phyloP scores from a whole-genome alignment of 176 grass and related monocot species.

The Aegilops speltoides region DNA sequence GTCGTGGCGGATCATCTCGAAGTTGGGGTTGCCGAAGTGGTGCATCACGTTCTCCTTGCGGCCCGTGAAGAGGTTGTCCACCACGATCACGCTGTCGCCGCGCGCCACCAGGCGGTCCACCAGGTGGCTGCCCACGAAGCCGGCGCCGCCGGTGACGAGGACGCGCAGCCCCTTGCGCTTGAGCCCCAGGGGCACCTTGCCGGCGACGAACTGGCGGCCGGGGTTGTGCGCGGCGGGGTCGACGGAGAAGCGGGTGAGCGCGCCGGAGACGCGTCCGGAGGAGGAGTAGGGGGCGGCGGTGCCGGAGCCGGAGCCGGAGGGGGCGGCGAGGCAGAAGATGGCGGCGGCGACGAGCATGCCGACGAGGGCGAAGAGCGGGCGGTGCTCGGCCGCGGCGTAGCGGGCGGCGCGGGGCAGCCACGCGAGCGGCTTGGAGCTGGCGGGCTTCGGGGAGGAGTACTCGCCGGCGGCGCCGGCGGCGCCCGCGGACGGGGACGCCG shows the following conservation, averaged over 20 bases:
- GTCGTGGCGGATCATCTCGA: conserved; percentile 98
- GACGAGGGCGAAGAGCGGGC: conserved; percentile 70
- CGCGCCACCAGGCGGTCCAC: conserved; percentile 78
- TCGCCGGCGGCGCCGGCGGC: neutral
- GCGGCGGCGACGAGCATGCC: conserved; percentile 65
- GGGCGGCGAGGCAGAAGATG: conserved; percentile 49
- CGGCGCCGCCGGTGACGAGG: conserved; percentile 86
- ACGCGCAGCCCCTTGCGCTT: conserved; percentile 78
- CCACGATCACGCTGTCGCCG: conserved; percentile 90
- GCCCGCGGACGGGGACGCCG: conserved; percentile 10
- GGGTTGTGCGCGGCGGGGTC: conserved; percentile 20
- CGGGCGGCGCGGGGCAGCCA: conserved; percentile 59
- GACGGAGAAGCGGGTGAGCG: conserved; percentile 39
- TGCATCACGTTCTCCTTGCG: conserved; percentile 91
- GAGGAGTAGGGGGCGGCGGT: neutral
- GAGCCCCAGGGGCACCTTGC: conserved; percentile 83
- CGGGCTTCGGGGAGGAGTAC: conserved; percentile 44
- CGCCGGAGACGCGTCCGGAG: neutral
- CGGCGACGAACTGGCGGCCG: conserved; percentile 51
- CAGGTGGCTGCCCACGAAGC: conserved; percentile 91
- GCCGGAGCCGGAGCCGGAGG: neutral
- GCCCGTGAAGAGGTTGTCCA: conserved; percentile 96
- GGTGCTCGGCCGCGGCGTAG: conserved; percentile 65
- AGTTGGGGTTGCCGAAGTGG: conserved; percentile 78
- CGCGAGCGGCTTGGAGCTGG: conserved; percentile 51